These are phyloP conservation scores for Coniochaeta ligniaria DNA, from an alignment of 2,329 filamentous ascomycete genomes.

Conservation along the genomic window DNA sequence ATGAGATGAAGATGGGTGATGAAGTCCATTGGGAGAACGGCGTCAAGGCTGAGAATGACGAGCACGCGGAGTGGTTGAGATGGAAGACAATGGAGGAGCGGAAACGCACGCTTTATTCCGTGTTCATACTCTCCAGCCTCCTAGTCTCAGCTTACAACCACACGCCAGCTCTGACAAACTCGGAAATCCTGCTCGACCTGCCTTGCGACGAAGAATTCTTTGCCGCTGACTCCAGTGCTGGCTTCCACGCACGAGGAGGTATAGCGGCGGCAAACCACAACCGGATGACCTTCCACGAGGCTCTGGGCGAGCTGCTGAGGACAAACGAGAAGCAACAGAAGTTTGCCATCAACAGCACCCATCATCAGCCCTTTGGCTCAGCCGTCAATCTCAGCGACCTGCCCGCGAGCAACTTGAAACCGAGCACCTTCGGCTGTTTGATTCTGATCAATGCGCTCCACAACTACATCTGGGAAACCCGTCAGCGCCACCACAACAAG, in stretches of 20 bases:
- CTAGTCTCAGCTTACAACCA: conserved; percentile 92
- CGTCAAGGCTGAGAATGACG: conserved; percentile 38
- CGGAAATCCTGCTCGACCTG: conserved; percentile 81
- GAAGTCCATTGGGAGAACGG: conserved; percentile 37
- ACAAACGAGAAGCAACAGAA: conserved; percentile 62
- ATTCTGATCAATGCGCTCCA: conserved; percentile 90
- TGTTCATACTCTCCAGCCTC: conserved; percentile 87
- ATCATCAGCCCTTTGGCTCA: conserved; percentile 39
- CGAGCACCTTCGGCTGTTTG: conserved; percentile 87
- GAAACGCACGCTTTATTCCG: conserved; percentile 84
- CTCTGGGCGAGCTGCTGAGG: conserved; percentile 72
- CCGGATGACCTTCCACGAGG: conserved; percentile 71
- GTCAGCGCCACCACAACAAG: conserved; percentile 80
- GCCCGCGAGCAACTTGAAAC: conserved; percentile 58
- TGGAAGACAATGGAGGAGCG: conserved; percentile 89
- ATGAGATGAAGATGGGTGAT: conserved; percentile 53
- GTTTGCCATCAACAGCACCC: conserved; percentile 27
- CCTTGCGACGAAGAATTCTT: conserved; percentile 93
- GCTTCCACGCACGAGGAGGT: conserved; percentile 74
- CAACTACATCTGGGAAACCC: conserved; percentile 97
- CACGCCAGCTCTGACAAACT: conserved; percentile 84
- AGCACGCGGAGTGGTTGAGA: conserved; percentile 73
- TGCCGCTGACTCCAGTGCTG: conserved; percentile 73
- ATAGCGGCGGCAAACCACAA: conserved; percentile 61
- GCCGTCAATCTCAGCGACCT: conserved; percentile 37